Conservation (phyloP, 2,329 filamentous ascomycete species). For the Sarocladium brachiariae region DNA sequence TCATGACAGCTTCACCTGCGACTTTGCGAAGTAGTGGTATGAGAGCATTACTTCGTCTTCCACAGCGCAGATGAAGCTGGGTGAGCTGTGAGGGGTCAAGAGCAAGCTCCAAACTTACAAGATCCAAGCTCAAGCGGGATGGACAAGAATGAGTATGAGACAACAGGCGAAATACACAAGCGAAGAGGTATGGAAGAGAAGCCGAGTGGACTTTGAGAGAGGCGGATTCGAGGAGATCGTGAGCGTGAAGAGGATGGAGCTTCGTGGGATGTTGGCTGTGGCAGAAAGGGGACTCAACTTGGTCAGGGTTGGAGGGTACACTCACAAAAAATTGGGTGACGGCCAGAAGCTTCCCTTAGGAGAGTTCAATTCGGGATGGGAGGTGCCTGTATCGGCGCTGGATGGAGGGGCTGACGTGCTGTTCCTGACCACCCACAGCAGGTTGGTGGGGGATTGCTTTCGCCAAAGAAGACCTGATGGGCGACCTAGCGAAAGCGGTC, state of each 20-base stretch:
- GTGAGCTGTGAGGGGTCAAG: conserved; percentile 1
- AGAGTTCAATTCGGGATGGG: neutral
- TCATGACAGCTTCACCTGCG: neutral
- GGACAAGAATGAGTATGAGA: neutral
- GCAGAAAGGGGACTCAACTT: conserved; percentile 6
- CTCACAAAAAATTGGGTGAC: conserved; percentile 9
- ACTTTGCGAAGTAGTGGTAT: neutral
- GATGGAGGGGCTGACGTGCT: conserved; percentile 2
- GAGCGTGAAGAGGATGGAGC: conserved; percentile 7
- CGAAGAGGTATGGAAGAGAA: neutral
- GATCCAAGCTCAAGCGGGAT: conserved; percentile 5
- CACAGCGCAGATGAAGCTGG: neutral
- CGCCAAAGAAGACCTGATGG: neutral
- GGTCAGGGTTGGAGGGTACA: conserved; percentile 1
- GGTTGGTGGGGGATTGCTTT: neutral
- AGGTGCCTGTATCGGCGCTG: conserved; percentile 6
- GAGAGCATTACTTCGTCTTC: neutral
- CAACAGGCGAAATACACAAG: conserved; percentile 2
- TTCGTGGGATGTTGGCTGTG: conserved; percentile 3
- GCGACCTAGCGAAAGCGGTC: conserved; percentile 2
- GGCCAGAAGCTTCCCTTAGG: conserved; percentile 8
- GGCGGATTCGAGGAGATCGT: conserved; percentile 6
- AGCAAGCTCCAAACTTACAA: conserved; percentile 6
- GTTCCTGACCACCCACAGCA: neutral
- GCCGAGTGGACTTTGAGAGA: conserved; percentile 8